Evolutionary conservation across 768 basidiomycete species (phyloP), one percentile per base, ranked within the genome.

Genomic region (Leccinum pellstonianum): DNA sequence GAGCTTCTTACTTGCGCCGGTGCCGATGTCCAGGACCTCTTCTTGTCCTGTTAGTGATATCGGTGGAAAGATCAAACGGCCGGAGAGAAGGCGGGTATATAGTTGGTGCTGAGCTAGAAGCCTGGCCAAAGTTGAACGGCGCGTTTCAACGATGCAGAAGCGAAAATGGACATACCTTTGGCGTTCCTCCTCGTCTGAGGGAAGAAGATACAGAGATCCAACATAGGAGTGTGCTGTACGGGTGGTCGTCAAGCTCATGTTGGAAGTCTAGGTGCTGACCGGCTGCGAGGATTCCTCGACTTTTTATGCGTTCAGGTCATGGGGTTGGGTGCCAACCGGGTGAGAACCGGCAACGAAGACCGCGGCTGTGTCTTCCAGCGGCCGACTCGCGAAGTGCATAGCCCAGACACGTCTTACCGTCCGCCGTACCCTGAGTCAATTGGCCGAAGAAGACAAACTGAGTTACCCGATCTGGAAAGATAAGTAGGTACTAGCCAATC

Each of bases 121-220:
- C 50, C 62, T 62, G 15, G 3, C 15, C 11, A 8, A n/a, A 50
- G 31, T 15, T 58, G 51, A 66, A 11, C 9, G 50, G 17, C 9
- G 17, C 5, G 21, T 4, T n/a, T 15, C 4, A 25, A 49, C 14
- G 14, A 27, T n/a, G 8, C 17, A 9, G 23, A 23, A 3, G 23
- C 23, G 23, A 3, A 38, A n/a, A 4, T 5, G 21, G 14, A 4
- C 29, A 21, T 50, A 70, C 68, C 66, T 71, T 47, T 65, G 49
- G 15, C 67, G 62, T 48, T 73, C 70, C 49, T 67, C 60, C 14
- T 71, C 69, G 4, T 71, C 69, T 5, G 64, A 66, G 19, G 70
- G 71, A 3, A 71, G 60, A 17, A 71, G 49, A 46, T 73, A 73
- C 0, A 63, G 54, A 23, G 63, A 51, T 27, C 69, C 69, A 9